phyloP scores from a whole-genome alignment of 768 basidiomycete species.

The Xerocomellus amylosporus region DNA sequence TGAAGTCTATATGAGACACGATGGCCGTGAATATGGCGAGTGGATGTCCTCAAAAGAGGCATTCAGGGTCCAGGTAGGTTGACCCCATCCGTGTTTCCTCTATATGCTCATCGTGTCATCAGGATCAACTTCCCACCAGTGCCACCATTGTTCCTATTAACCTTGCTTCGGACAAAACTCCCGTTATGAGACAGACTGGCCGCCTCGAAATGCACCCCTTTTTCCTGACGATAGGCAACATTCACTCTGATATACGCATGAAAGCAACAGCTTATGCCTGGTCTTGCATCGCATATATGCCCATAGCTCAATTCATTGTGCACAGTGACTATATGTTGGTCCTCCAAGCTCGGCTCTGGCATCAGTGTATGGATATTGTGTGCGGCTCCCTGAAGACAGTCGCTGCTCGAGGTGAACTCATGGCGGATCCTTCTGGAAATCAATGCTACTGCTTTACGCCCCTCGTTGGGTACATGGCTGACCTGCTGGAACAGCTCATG shows the following conservation, averaged over 20 bases:
- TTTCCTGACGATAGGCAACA: conserved; percentile 32
- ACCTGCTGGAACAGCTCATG: conserved; percentile 13
- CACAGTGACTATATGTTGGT: background rate
- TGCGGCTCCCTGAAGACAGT: conserved; percentile 28
- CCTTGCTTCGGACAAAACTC: conserved; percentile 34
- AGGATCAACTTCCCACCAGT: background rate
- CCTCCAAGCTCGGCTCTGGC: background rate
- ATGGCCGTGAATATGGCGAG: background rate
- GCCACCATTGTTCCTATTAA: conserved; percentile 31
- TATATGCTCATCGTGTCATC: background rate
- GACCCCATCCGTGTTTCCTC: background rate
- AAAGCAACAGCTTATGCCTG: background rate
- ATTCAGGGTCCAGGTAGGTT: background rate
- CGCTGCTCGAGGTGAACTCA: conserved; percentile 24
- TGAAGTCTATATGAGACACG: background rate
- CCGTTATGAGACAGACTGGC: conserved; percentile 31
- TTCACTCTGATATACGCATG: background rate
- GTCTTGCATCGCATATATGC: background rate
- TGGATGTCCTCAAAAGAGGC: background rate
- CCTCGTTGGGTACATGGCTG: conserved; percentile 8
- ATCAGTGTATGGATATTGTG: conserved; percentile 13
- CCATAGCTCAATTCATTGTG: background rate
- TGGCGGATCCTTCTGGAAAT: conserved; percentile 23
- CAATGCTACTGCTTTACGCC: conserved; percentile 4
- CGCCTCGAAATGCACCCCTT: conserved; percentile 31